Conservation (phyloP, 192 early-diverging fungal genomes). For the Neocallimastix lanati region DNA sequence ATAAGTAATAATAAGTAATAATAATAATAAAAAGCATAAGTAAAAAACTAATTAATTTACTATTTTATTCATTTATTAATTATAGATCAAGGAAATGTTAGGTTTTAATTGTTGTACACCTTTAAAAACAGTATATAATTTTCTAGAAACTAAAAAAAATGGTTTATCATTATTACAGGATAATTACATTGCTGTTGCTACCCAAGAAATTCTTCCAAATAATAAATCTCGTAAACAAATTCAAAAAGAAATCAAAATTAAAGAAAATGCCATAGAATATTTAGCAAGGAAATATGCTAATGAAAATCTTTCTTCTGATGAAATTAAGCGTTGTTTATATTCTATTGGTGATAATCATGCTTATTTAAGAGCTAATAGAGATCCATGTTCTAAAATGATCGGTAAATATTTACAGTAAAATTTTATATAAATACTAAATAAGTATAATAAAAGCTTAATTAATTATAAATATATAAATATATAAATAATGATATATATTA, state of each 20-base stretch:
- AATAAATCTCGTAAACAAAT: slow-evolving; percentile 20
- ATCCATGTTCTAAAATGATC: slow-evolving; percentile 88
- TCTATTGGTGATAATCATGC: slow-evolving; percentile 96
- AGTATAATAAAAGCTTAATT: neutral
- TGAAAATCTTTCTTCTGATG: slow-evolving; percentile 29
- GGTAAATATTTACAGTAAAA: no score
- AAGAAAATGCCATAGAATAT: slow-evolving; percentile 79
- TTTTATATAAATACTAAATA: neutral
- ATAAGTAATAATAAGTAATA: no score
- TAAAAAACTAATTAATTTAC: no score
- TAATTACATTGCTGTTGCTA: slow-evolving; percentile 55
- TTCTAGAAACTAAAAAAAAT: slow-evolving; percentile 38
- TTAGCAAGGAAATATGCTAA: slow-evolving; percentile 63
- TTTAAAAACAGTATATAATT: slow-evolving; percentile 76
- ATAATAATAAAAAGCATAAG: no score
- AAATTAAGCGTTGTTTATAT: slow-evolving; percentile 72
- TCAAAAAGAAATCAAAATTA: slow-evolving; percentile 70
- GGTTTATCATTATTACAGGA: slow-evolving; percentile 57
- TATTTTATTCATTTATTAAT: no score
- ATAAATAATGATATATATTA: no score
- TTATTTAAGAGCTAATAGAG: slow-evolving; percentile 71
- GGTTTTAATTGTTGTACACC: slow-evolving; percentile 59
- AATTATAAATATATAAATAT: neutral
- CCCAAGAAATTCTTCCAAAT: slow-evolving; percentile 25
- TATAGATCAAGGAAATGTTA: slow-evolving; percentile 60